Evolutionary conservation across 805 yeast genomes (phyloP).

Genomic region (Metschnikowia noctiluminum): DNA sequence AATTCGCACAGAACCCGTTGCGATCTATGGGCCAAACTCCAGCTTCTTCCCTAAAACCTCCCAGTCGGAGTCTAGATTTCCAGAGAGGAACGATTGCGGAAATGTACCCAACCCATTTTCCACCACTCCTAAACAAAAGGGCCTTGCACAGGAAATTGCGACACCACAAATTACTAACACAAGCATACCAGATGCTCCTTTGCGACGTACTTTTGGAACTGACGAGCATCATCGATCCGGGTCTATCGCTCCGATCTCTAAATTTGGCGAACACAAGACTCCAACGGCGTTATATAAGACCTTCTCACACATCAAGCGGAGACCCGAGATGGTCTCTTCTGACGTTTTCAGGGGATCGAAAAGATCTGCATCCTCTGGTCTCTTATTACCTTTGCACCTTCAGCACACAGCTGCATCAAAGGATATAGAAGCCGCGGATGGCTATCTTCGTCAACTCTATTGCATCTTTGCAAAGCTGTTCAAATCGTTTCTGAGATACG

Average conservation of each 20-base stretch:
- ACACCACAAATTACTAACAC: constrained; percentile 22
- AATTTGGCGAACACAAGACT: constrained; percentile 12
- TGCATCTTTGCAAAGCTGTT: constrained; percentile 56
- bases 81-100: constrained; percentile 6
- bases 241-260: constrained; percentile 7
- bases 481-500: constrained; percentile 60
- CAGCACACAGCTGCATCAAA: constrained; percentile 4
- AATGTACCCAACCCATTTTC: constrained; percentile 23
- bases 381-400: constrained; percentile 1
- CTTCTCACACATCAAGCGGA: constrained; percentile 12
- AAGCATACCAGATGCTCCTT: constrained; percentile 36
- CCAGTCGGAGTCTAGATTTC: constrained; percentile 2
- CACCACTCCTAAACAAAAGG: constrained; percentile 29
- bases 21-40: background rate
- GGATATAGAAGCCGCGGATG: constrained; percentile 26
- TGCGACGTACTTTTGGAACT: constrained; percentile 22
- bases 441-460: constrained; percentile 46
- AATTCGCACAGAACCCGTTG: background rate
- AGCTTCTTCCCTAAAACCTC: constrained; percentile 8
- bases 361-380: constrained; percentile 13
- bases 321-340: constrained; percentile 10
- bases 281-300: constrained; percentile 13
- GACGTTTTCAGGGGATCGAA: constrained; percentile 14
- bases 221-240: constrained; percentile 7
- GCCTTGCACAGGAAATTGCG: constrained; percentile 11